Base-by-base conservation (phyloP, 768 basidiomycete genomes). In the Mycena galopus region DNA sequence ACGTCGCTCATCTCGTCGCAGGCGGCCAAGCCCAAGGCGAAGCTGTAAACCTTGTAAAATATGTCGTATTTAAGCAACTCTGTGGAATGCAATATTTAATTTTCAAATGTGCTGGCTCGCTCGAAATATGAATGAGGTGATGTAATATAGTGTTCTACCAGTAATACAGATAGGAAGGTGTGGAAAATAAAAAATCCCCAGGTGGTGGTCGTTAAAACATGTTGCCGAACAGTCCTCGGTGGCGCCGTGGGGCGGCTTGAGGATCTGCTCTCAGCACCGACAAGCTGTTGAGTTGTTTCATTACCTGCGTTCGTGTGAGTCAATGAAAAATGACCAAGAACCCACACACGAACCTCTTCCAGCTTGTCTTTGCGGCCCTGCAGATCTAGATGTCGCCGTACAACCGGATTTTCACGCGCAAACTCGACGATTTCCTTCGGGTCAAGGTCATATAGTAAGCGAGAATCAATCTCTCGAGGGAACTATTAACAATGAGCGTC, bases 291-390 rank as follows among this genome's bases (percentile, higher is more conserved):
- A 99, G 90, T 74, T 96, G 96, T 79, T 96, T 95, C 94, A 97
- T 97, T 60, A 97, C 96, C 94, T 96, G 76, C 2, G 23, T 27
- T 23, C 60, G 39, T 57, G 60, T 63, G 60, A 75, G 53, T 29
- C 19, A 25, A 35, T 44, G 53, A 35, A 37, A 27, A 60, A 17
- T 10, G 3, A 25, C 6, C 21, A 19, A 62, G 44, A 32, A 69
- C 14, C 6, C 35, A 33, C 25, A n/a, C 30, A n/a, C 81, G 73
- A 73, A 93, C 95, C 88, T 97, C 95, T 80, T 99, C 98, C 21
- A 99, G 87, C 83, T 98, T 98, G 81, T 99, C 97, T 78, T 99
- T 99, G 50, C 98, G 88, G 67, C 96, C 97, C 80, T 99, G 98
- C 51, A 99, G 84, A 69, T 99, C 97, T 23, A 99, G 86, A 79